These are phyloP conservation scores for Monascus ruber DNA, from an alignment of 2,329 filamentous ascomycete species.

Conservation along the genomic window DNA sequence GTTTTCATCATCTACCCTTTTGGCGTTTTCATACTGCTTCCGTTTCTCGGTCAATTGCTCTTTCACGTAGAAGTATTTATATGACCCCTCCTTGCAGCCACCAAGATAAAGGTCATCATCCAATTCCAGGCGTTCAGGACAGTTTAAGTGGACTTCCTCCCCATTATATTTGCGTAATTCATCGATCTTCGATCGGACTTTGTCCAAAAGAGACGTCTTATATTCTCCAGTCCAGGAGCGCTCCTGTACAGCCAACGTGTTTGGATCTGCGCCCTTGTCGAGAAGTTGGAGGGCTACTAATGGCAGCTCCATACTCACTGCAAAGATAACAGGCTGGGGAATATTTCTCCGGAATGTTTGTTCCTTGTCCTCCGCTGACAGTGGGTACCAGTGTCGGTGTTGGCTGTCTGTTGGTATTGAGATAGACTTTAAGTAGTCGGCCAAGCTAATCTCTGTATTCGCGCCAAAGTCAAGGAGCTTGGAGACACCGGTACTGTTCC, in stretches of 20 bases:
- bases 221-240: not conserved
- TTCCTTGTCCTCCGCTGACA: constrained; percentile 37
- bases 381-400: no score
- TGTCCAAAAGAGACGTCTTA: constrained; percentile 44
- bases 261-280: constrained; percentile 53
- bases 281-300: constrained; percentile 49
- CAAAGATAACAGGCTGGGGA: constrained; percentile 57
- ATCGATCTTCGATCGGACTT: constrained; percentile 44
- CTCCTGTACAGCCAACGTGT: constrained; percentile 38
- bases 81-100: constrained; percentile 43
- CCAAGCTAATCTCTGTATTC: constrained; percentile 48
- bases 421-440: constrained; percentile 24
- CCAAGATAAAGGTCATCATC: constrained; percentile 42
- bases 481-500: constrained; percentile 42
- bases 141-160: constrained; percentile 12
- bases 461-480: constrained; percentile 56
- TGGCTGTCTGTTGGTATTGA: not conserved
- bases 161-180: constrained; percentile 37
- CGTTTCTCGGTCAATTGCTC: constrained; percentile 28
- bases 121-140: constrained; percentile 14
- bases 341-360: constrained; percentile 36
- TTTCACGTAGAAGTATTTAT: constrained; percentile 45
- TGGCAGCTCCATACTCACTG: constrained; percentile 42
- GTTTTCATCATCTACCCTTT: constrained; percentile 19
- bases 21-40: constrained; percentile 24